These are phyloP conservation scores for Daedaleopsis sinensis DNA, from an alignment of 768 basidiomycete genomes.

Conservation along the genomic window DNA sequence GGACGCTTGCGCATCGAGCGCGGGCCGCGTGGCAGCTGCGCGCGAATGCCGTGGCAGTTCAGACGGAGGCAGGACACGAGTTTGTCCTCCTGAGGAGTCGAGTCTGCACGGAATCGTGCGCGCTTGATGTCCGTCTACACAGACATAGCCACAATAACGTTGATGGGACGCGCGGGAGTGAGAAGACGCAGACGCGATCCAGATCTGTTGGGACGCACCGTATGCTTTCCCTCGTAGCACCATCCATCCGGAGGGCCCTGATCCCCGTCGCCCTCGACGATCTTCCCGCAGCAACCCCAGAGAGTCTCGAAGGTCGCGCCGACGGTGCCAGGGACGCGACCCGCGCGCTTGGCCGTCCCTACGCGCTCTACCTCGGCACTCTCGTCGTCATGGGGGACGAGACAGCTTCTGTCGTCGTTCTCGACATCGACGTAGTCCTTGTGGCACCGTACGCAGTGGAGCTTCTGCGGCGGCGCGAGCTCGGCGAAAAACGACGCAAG, in stretches of 20 bases:
- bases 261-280: conserved; percentile 75
- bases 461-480: conserved; percentile 64
- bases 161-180: not conserved
- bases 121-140: conserved; percentile 70
- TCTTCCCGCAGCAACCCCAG: conserved; percentile 75
- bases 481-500: conserved; percentile 62
- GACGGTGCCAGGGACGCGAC: conserved; percentile 22
- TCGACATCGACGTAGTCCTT: conserved; percentile 70
- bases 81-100: conserved; percentile 68
- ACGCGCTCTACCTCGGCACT: conserved; percentile 74
- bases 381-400: conserved; percentile 79
- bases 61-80: conserved; percentile 59
- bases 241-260: conserved; percentile 86
- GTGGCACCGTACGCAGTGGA: conserved; percentile 81
- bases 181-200: not conserved
- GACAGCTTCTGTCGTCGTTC: conserved; percentile 71
- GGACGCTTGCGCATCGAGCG: conserved; percentile 30
- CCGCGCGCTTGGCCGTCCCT: conserved; percentile 34
- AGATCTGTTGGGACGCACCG: conserved; percentile 45
- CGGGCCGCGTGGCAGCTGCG: conserved; percentile 26
- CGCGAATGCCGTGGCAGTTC: conserved; percentile 52
- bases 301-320: conserved; percentile 53
- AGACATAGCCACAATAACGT: not conserved
- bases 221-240: conserved; percentile 86
- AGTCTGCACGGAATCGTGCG: conserved; percentile 79